Evolutionary conservation across 257 asterid genomes (phyloP), one percentile per base, ranked within the genome.

Genomic region (Penstemon davidsonii): DNA sequence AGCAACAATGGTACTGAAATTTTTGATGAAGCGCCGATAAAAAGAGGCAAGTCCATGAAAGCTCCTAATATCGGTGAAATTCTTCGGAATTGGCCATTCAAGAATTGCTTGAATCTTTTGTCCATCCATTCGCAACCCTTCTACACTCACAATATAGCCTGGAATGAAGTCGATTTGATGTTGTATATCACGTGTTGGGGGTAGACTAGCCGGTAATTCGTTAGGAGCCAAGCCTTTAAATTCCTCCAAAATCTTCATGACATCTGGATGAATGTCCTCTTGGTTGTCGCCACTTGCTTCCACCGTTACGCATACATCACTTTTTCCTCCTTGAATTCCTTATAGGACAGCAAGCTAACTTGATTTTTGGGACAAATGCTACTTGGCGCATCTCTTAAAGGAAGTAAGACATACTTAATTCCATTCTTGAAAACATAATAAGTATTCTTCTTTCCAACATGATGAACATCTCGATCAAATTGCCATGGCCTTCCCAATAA

Each of bases 21-120:
- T 40, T 19, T 25, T 52, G 1, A 72, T 72, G 18, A 72, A 72
- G 0, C 39, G 13, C 3, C 60, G 45, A 13, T 71, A 71, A 54
- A 71, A 71, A 12, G 64, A 71, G 3, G 56, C 69, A 11, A 62
- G 46, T 4, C 50, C 58, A 11, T 52, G 75, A 52, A 42, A 71
- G 19, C 75, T 71, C 19, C 56, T 43, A 1, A 71, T 12, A 4
- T 47, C 66, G 4, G 37, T 37, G 37, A 72, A 6, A 0, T 9
- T 45, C 0, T 40, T 11, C 0, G 62, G 77, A 0, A n/a, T 2
- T 6, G 77, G 68, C 62, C 56, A 65, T 0, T 51, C 8, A 0
- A 2, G 38, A 11, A 73, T 38, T 1, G 42, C 68, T 4, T 18
- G 25, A 4, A 73, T 42, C 6, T 72, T 72, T 0, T 15, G 7